Evolutionary conservation across 192 early-diverging fungal species (phyloP), one percentile per base, ranked within the genome.

Genomic region (Obelidium mucronatum): DNA sequence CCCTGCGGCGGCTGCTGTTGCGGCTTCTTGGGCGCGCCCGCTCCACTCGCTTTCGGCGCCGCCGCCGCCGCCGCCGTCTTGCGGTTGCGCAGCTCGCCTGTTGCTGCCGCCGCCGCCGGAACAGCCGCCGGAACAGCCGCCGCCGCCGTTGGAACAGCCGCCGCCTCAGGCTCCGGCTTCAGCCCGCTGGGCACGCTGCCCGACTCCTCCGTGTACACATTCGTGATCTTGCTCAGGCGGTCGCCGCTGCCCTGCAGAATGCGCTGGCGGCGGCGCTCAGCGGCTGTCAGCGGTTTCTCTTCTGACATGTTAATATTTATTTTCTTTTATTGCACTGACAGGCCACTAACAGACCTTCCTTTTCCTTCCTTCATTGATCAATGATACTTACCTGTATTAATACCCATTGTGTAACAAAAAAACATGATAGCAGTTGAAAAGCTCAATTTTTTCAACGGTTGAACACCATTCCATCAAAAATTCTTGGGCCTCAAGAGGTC

Each of bases 171-270:
- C 6, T 8, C 58, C 0, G 44, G 58, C 8, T 19, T 26, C 8
- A 26, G 58, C 13, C 33, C 33, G 13, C 13, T 19, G 13, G 26
- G 58, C 6, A 48, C 33, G 6, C 15, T 19, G 13, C 58, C 33
- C 13, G 13, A 6, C 26, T 35, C 33, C 6, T 35, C 40, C 33
- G 4, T 54, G 55, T 59, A 40, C 37, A 8, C 56, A 15, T 34
- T 39, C 39, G 70, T 59, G 30, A 72, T 72, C 37, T 72, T 72
- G 28, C 54, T 34, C 33, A 72, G 55, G 5, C 70, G 70, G 37
- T 72, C 70, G 35, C 54, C 52, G 54, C 70, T 52, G 28, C n/a
- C 11, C 11, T 8, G n/a, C 34, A 72, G 70, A 39, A 72, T 72
- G 11, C 54, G 52, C 70, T 72, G 70, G 8, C 55, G 28, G 11